Conservation (phyloP, 2,329 filamentous ascomycete genomes). For the Thelonectria olida region DNA sequence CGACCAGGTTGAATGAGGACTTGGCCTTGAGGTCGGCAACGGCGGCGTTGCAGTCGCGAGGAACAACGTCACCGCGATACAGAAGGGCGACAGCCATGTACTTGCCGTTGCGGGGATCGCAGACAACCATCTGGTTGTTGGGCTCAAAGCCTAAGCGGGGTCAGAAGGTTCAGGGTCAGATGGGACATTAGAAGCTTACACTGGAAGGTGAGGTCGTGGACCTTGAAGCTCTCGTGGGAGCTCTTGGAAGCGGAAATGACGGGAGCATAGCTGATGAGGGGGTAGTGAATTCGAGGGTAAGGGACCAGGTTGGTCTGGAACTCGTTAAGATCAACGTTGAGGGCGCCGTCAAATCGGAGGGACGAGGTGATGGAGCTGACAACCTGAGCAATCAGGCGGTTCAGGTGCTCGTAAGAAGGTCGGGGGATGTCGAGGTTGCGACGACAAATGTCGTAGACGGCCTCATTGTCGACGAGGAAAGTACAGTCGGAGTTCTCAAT, state of each 20-base stretch:
- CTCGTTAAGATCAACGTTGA: slow-evolving; percentile 80
- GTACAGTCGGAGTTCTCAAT: slow-evolving; percentile 83
- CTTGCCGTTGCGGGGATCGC: slow-evolving; percentile 78
- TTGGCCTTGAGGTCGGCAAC: slow-evolving; percentile 76
- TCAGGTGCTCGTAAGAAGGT: slow-evolving; percentile 76
- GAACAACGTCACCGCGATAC: slow-evolving; percentile 77
- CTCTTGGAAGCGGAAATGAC: slow-evolving; percentile 79
- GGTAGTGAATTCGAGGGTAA: slow-evolving; percentile 79
- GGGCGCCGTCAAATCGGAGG: slow-evolving; percentile 75
- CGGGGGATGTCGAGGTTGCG: slow-evolving; percentile 76
- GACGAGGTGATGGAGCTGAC: slow-evolving; percentile 80
- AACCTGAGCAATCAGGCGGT: slow-evolving; percentile 77
- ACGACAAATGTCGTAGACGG: slow-evolving; percentile 79
- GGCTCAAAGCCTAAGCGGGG: slow-evolving; percentile 71
- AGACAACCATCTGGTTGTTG: slow-evolving; percentile 83
- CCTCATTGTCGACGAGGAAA: slow-evolving; percentile 81
- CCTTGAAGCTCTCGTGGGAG: slow-evolving; percentile 88
- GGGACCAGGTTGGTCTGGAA: slow-evolving; percentile 82
- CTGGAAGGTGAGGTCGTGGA: slow-evolving; percentile 78
- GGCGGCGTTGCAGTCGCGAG: slow-evolving; percentile 74
- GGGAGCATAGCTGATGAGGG: slow-evolving; percentile 76
- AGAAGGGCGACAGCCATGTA: slow-evolving; percentile 80
- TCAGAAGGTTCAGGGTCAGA: slow-evolving; percentile 35
- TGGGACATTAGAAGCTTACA: slow-evolving; percentile 57
- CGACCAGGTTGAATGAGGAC: slow-evolving; percentile 76